phyloP scores from a whole-genome alignment of 371 early-diverging fungal genomes.

The Mortierella sp. region DNA sequence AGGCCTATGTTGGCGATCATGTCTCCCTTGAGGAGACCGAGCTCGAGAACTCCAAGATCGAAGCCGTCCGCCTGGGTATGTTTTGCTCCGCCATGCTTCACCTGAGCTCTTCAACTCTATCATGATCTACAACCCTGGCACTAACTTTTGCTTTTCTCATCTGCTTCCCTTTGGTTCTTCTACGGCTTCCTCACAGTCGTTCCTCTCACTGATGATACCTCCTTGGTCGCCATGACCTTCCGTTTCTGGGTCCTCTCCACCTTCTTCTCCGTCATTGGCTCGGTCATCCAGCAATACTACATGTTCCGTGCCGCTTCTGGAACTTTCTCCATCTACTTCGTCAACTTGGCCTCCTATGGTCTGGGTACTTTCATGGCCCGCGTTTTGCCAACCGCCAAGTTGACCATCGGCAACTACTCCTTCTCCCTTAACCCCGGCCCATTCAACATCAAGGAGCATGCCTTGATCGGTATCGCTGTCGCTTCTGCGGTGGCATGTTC shows the following conservation, averaged over 20 bases:
- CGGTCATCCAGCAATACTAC: constrained; percentile 61
- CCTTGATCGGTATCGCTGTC: constrained; percentile 52
- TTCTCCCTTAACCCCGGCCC: constrained; percentile 60
- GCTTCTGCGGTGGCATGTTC: too few species aligned
- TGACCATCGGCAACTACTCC: constrained; percentile 17
- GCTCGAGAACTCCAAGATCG: constrained; percentile 26
- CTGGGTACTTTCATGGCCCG: constrained; percentile 45
- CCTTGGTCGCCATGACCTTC: constrained; percentile 74
- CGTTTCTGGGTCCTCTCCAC: constrained; percentile 76
- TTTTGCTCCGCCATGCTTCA: neutral
- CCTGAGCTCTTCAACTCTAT: neutral
- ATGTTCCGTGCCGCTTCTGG: constrained; percentile 50
- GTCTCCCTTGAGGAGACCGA: constrained; percentile 12
- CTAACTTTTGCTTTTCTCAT: neutral
- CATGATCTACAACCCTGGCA: constrained; percentile 64
- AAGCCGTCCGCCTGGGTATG: constrained; percentile 42
- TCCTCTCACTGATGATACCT: constrained; percentile 67
- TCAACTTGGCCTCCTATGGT: constrained; percentile 44
- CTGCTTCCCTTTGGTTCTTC: neutral
- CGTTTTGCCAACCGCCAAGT: constrained; percentile 20
- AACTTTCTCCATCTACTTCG: constrained; percentile 52
- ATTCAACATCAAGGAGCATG: constrained; percentile 66
- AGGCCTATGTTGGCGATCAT: neutral
- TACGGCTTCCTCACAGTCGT: constrained; percentile 54
- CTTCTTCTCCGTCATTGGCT: constrained; percentile 69